Base-by-base conservation (phyloP, 768 basidiomycete genomes). In the Lactarius hengduanensis region DNA sequence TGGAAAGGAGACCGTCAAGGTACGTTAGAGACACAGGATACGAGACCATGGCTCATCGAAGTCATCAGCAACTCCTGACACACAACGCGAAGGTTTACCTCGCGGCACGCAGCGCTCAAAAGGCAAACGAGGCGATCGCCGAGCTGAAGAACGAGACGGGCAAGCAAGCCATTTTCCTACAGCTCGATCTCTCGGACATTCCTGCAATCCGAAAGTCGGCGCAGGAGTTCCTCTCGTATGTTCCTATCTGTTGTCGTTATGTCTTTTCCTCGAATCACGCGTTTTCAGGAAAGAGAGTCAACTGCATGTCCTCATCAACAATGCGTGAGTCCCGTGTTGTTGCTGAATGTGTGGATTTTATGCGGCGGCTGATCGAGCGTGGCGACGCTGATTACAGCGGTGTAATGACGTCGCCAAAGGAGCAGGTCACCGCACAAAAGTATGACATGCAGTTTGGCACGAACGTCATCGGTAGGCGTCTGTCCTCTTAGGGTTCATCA, bases 61-160 rank as follows among this genome's bases (percentile, higher is more conserved):
- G 34, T 34, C 9, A 26, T 26, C 65, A 86, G 83, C 81, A 76
- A 1, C 80, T 89, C 10, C 76, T 90, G n/a, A 41, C 69, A 15
- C 84, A 84, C 69, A 84, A 87, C 71, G 88, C 88, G 10, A 88
- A 82, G 62, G 88, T 91, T 0, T 90, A 91, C 71, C 62, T 90
- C 47, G 86, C 83, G 0, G 76, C 77, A 4, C 80, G 86, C n/a
- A 79, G 71, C 60, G 66, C 74, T 59, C 73, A 75, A 38, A 88
- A 83, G 67, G 77, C 80, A 0, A 76, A 80, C 5, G 72, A 70
- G 2, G 86, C 86, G 0, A 88, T 90, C 64, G 67, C 76, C 34
- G 81, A 84, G 5, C 76, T 91, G 64, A 80, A 85, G 69, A 26
- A 66, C 22, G 74, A 61, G 47, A 83, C 82, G 0, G 82, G 83